A percentile compares a stretch with the other conserved stretches of the same genome.
These are phyloP conservation scores for Hypoxylon intermedium DNA, from an alignment of 495 filamentous ascomycete species.

Conservation along the genomic window DNA sequence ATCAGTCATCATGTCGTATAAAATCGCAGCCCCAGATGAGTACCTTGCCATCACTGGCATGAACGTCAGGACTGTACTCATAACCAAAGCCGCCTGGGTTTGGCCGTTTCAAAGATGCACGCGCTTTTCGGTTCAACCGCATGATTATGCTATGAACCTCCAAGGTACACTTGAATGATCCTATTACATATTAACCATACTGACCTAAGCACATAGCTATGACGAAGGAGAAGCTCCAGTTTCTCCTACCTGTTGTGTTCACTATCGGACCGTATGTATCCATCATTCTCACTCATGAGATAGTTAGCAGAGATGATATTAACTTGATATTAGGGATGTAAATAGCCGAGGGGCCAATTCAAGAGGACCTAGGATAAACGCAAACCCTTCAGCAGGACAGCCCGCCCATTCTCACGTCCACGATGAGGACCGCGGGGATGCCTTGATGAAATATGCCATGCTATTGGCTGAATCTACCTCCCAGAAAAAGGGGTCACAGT, in stretches of 20 bases:
- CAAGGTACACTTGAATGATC: slow-evolving; percentile 48
- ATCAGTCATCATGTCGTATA: slow-evolving; percentile 51
- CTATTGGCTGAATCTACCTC: slow-evolving; percentile 69
- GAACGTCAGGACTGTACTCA: slow-evolving; percentile 70
- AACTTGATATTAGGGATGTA: slow-evolving; percentile 52
- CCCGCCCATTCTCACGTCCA: slow-evolving; percentile 27
- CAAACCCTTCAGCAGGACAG: not conserved
- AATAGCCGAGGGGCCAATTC: slow-evolving; percentile 56
- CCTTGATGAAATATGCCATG: slow-evolving; percentile 79
- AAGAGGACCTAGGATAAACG: slow-evolving; percentile 8
- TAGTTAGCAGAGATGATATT: slow-evolving; percentile 5
- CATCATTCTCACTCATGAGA: not conserved
- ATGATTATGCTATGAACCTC: slow-evolving; percentile 76
- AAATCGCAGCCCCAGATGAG: slow-evolving; percentile 57
- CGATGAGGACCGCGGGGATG: slow-evolving; percentile 55
- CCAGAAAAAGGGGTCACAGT: slow-evolving; percentile 57
- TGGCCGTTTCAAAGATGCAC: slow-evolving; percentile 69
- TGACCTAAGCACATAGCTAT: slow-evolving; percentile 58
- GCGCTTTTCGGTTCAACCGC: slow-evolving; percentile 68
- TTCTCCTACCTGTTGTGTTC: slow-evolving; percentile 80
- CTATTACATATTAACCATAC: not conserved
- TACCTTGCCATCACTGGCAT: slow-evolving; percentile 86
- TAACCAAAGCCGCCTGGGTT: slow-evolving; percentile 75
- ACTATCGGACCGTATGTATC: slow-evolving; percentile 70
- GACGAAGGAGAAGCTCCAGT: slow-evolving; percentile 84